Conservation (phyloP, 2,329 filamentous ascomycete genomes). For the Alternaria viburni region DNA sequence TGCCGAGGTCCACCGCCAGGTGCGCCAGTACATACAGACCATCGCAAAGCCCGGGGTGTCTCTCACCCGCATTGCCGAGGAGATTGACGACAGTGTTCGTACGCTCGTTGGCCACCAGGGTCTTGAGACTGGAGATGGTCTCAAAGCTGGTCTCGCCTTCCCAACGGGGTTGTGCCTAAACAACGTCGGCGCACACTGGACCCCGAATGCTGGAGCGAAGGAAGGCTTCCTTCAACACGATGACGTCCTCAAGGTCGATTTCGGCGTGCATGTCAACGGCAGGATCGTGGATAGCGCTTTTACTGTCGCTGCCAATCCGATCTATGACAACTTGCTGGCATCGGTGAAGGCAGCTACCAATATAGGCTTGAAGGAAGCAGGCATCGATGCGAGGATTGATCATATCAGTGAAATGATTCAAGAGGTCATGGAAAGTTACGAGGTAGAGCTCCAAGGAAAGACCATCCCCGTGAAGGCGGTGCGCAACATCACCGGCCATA, state of each 20-base stretch:
- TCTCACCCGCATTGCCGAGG: constrained; percentile 78
- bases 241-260: constrained; percentile 78
- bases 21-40: constrained; percentile 79
- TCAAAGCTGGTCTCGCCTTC: constrained; percentile 83
- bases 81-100: constrained; percentile 81
- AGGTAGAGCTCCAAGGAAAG: constrained; percentile 78
- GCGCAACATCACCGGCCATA: constrained; percentile 88
- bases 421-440: constrained; percentile 91
- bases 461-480: constrained; percentile 82
- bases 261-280: constrained; percentile 73
- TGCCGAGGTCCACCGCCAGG: constrained; percentile 86
- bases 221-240: constrained; percentile 72
- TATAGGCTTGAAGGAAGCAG: constrained; percentile 81
- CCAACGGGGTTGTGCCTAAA: constrained; percentile 83
- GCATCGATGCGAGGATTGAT: constrained; percentile 86
- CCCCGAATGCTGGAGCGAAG: constrained; percentile 84
- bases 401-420: constrained; percentile 86
- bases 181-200: constrained; percentile 83
- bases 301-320: constrained; percentile 69
- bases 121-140: constrained; percentile 75
- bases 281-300: constrained; percentile 75
- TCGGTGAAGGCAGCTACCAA: constrained; percentile 73
- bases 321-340: constrained; percentile 69
- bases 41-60: constrained; percentile 79
- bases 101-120: constrained; percentile 76